A percentile compares a stretch with the other conserved stretches of the same genome.
These are phyloP conservation scores for Cryptococcus sp. DNA, from an alignment of 1,284 basidiomycete species.

Conservation along the genomic window DNA sequence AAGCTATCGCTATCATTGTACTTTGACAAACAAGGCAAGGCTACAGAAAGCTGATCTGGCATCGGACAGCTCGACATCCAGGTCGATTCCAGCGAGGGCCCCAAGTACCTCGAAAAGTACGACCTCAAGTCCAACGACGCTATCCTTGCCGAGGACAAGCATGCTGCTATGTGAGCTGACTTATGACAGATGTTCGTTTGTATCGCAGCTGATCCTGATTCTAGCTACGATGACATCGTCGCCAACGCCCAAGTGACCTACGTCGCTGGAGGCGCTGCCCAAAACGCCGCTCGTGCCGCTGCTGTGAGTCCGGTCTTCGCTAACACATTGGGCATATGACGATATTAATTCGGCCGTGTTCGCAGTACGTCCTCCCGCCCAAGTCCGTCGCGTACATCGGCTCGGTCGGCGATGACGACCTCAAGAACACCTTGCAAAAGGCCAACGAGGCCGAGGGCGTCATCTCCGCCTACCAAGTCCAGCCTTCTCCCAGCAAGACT, in stretches of 20 bases:
- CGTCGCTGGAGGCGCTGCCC: conserved; percentile 94
- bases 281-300: conserved; percentile 94
- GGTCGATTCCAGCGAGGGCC: conserved; percentile 68
- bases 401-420: conserved; percentile 87
- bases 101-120: conserved; percentile 86
- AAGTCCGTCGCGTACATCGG: conserved; percentile 93
- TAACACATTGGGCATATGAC: background rate
- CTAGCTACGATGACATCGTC: conserved; percentile 85
- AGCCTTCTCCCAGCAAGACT: conserved; percentile 75
- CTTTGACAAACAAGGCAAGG: background rate
- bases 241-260: conserved; percentile 79
- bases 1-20: conserved; percentile 24
- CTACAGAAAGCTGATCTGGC: background rate
- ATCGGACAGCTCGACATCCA: conserved; percentile 71
- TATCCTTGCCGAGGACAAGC: conserved; percentile 89
- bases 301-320: conserved; percentile 66
- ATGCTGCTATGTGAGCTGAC: conserved; percentile 70
- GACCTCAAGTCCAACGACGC: conserved; percentile 93
- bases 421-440: conserved; percentile 84
- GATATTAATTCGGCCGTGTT: no score
- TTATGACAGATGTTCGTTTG: background rate
- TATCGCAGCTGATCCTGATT: conserved; percentile 4
- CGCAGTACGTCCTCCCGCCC: conserved; percentile 83
- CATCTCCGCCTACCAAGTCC: conserved; percentile 84
- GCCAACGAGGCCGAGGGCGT: conserved; percentile 95